Evolutionary conservation across 1,284 basidiomycete species (phyloP), one percentile per base, ranked within the genome.

Genomic region (Cutaneotrichosporon cutaneum): DNA sequence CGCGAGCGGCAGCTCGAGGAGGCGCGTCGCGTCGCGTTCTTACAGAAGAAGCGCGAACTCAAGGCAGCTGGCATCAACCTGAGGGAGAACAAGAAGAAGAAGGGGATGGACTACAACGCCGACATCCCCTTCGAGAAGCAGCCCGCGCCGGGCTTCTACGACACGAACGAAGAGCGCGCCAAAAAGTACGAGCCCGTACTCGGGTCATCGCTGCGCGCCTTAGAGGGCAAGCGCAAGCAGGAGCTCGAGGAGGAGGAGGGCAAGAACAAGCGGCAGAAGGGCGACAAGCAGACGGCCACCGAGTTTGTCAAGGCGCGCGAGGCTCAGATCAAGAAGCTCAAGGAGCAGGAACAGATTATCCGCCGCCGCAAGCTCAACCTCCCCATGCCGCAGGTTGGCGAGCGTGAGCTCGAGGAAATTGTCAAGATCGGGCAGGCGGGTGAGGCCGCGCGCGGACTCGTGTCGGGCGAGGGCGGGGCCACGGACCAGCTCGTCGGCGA

Each of bases 121-220:
- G 96, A 99, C 75, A 97, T 99, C 71, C 96, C 96, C 0, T 99
- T 98, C 73, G 95, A 99, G 81, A 97, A 99, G 83, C 92, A 92
- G 76, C 86, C 96, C 0, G 90, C 91, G 0, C 82, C 93, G 5
- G 96, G 96, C 1, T 99, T 99, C 81, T 99, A 98, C 80, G 96
- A 99, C 75, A 95, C 93, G 0, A 86, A 88, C 2, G 95, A 96
- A 70, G 96, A 99, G 77, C 88, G 93, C 69, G 88, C 92, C n/a
- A 90, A 92, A 59, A 84, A 88, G 39, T 88, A 90, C 44, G 85
- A 87, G 30, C 92, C 94, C 0, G 94, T 95, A 0, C 88, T 98
- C 22, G 95, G 95, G 21, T 91, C 95, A 80, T 89, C 90, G 0
- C 84, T 99, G 2, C 88, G 90, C 58, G 84, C 91, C 32, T 83